A percentile compares a stretch with the other conserved stretches of the same genome.
Evolutionary conservation across 495 filamentous ascomycete genomes (phyloP).

Genomic region (Xylaria scruposa): DNA sequence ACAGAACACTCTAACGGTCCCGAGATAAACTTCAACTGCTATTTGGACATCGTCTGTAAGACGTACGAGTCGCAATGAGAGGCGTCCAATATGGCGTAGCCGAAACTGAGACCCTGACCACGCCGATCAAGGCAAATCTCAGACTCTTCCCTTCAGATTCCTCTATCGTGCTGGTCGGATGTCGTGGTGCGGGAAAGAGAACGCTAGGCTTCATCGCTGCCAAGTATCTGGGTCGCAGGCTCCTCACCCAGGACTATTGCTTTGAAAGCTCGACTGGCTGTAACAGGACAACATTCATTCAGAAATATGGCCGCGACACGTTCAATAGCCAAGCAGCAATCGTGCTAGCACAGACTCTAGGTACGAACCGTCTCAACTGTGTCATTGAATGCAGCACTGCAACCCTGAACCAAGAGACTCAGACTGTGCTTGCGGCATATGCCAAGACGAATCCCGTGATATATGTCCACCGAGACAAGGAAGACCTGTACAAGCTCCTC

Average conservation of each 20-base stretch:
- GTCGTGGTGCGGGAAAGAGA: conserved; percentile 77
- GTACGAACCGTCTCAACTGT: conserved; percentile 65
- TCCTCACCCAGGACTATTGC: conserved; percentile 74
- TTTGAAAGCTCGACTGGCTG: conserved; percentile 72
- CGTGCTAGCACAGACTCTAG: conserved; percentile 70
- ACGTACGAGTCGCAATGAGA: conserved; percentile 22
- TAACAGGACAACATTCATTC: conserved; percentile 65
- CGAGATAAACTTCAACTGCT: background rate
- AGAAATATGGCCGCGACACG: conserved; percentile 62
- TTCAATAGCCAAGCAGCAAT: conserved; percentile 68
- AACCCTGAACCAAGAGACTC: conserved; percentile 60
- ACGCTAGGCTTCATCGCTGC: conserved; percentile 81
- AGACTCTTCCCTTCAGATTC: conserved; percentile 64
- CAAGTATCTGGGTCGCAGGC: conserved; percentile 68
- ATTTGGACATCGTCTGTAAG: background rate
- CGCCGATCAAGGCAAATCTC: conserved; percentile 42
- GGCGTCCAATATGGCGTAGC: conserved; percentile 22
- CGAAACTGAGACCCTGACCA: conserved; percentile 32
- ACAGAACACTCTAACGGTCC: background rate
- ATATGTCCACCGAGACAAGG: conserved; percentile 72
- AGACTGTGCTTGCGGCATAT: conserved; percentile 64
- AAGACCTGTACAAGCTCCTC: conserved; percentile 69
- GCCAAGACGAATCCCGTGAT: conserved; percentile 73
- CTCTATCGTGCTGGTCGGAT: conserved; percentile 77
- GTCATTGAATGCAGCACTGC: conserved; percentile 74